Conservation (phyloP, 108 stramenopile genomes). For the Hondaea fermentalgiana region DNA sequence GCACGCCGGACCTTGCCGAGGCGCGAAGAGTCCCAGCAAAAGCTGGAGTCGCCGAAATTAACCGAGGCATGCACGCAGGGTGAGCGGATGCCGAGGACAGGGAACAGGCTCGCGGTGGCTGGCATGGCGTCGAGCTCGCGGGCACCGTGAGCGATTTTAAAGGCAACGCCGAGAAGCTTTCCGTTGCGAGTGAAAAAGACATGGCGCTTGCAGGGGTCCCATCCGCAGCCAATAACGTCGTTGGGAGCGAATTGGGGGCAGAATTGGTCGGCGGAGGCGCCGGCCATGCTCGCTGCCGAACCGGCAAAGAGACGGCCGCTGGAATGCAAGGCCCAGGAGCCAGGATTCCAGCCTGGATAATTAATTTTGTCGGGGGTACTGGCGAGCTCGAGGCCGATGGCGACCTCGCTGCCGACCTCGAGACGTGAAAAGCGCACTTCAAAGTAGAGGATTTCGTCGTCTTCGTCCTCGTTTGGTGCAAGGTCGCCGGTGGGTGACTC, state of each 20-base stretch:
- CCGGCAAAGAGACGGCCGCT: not conserved
- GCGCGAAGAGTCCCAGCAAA: not conserved
- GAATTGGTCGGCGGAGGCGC: not conserved
- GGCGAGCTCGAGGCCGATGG: not conserved
- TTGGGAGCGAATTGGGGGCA: not conserved
- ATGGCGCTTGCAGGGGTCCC: not conserved
- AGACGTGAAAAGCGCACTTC: not conserved
- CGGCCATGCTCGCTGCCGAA: not conserved
- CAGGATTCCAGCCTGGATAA: conserved; percentile 8
- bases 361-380: not conserved
- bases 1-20: not conserved
- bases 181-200: not conserved
- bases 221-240: not conserved
- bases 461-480: not conserved
- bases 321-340: not conserved
- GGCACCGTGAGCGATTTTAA: not conserved
- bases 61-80: not conserved
- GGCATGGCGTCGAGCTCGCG: not conserved
- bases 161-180: not conserved
- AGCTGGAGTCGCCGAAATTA: not conserved
- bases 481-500: not conserved
- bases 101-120: not conserved
- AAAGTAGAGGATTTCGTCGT: not conserved
- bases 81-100: not conserved
- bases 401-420: not conserved